Evolutionary conservation across 1,284 basidiomycete species (phyloP).

Genomic region (Hortiboletus rubellus): DNA sequence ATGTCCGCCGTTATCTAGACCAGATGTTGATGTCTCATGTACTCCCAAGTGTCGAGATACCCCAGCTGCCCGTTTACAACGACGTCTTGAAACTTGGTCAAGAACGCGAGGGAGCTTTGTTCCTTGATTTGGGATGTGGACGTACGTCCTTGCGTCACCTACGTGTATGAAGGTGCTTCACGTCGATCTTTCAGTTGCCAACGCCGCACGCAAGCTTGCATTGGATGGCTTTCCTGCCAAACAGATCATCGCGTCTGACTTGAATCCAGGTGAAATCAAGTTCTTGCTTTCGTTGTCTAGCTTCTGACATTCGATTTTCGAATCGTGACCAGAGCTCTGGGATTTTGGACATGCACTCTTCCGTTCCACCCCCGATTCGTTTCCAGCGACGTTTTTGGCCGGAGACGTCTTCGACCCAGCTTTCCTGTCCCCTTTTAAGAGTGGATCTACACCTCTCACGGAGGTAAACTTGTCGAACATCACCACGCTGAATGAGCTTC

Average conservation of each 20-base stretch:
- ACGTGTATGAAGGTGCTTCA: neutral
- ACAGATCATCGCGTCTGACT: conserved; percentile 24
- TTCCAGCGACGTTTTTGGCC: conserved; percentile 36
- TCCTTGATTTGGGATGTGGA: conserved; percentile 36
- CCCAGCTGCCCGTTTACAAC: conserved; percentile 21
- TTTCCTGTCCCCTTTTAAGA: conserved; percentile 16
- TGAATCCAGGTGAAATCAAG: conserved; percentile 19
- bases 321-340: conserved; percentile 29
- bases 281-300: neutral
- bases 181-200: conserved; percentile 17
- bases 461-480: conserved; percentile 29
- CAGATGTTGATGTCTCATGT: neutral
- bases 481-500: conserved; percentile 38
- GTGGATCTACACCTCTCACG: neutral
- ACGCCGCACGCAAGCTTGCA: conserved; percentile 18
- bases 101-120: conserved; percentile 26
- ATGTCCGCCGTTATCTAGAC: neutral
- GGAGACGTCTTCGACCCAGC: conserved; percentile 33
- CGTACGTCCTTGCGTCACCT: conserved; percentile 17
- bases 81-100: conserved; percentile 28
- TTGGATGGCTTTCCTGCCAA: conserved; percentile 23
- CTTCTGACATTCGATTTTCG: neutral
- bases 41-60: conserved; percentile 20
- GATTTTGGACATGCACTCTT: conserved; percentile 39
- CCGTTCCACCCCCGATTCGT: conserved; percentile 28